Base-by-base conservation (phyloP, 2,329 filamentous ascomycete species). In the Cryoendolithus antarcticus region DNA sequence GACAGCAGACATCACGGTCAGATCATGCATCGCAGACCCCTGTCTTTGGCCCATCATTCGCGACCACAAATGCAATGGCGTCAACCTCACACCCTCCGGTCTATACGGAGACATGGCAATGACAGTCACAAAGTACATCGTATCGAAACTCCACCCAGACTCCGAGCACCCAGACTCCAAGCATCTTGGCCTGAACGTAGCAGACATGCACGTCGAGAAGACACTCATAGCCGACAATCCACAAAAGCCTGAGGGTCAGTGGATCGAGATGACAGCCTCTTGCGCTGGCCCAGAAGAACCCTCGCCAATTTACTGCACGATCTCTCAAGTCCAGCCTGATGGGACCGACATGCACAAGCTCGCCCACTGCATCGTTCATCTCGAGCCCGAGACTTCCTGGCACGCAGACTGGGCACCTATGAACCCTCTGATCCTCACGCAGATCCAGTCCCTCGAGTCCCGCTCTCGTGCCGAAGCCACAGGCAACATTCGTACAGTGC, bases 61-160 rank as follows among this genome's bases (percentile, higher is more conserved):
- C 10, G 51, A 56, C 4, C 59, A 62, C 46, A 48, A 50, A 15
- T 55, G 60, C 40, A 62, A 61, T 34, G 49, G 50, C 15, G 45
- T 48, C 30, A 45, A 48, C 3, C 48, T 62, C 6, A 54, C 48
- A 19, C 52, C 59, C 5, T 52, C 49, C 6, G 52, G 54, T 3
- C 44, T 60, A 6, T 57, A 59, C 37, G 51, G 54, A 1, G 57
- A 60, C 32, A 59, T 61, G 51, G 58, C 56, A 7, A 42, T 49
- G 12, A 50, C 51, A 8, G 47, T 51, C 10, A 46, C 46, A n/a
- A 37, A 44, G 9, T 47, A 56, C 39, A 46, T 57, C 32, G 48
- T 45, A 38, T 32, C 44, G 2, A 33, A 46, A 3, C 43, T 43
- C 5, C 41, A 38, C 15, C 30, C 30, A 27, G 35, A 46, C 19